A percentile compares a stretch with the other conserved stretches of the same genome.
Conservation (phyloP, 2,329 filamentous ascomycete species). For the Mollisiaceae sp. region DNA sequence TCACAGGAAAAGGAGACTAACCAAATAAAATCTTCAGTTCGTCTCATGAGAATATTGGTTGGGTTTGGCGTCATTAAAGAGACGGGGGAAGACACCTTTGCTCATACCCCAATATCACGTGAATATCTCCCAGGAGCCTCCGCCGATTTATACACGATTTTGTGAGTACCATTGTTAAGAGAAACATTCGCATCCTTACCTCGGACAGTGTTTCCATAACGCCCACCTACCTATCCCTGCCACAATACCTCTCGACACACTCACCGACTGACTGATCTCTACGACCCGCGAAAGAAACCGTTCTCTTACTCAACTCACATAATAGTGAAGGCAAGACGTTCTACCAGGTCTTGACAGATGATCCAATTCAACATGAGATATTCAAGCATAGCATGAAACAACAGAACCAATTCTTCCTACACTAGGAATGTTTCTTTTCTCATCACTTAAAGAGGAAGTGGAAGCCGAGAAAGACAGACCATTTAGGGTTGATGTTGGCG, state of each 20-base stretch:
- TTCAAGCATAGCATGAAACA: slow-evolving; percentile 31
- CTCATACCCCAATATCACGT: slow-evolving; percentile 32
- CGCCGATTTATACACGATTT: slow-evolving; percentile 33
- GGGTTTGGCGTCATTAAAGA: slow-evolving; percentile 27
- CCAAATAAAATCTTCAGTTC: slow-evolving; percentile 16
- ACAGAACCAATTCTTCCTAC: slow-evolving; percentile 26
- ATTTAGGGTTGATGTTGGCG: slow-evolving; percentile 35
- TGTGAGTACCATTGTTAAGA: slow-evolving; percentile 22
- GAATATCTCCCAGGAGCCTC: slow-evolving; percentile 28
- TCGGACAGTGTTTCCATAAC: not conserved
- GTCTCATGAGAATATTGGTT: slow-evolving; percentile 31
- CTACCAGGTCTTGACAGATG: slow-evolving; percentile 30
- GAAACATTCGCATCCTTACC: not conserved
- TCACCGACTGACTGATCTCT: slow-evolving; percentile 24
- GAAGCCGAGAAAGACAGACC: slow-evolving; percentile 39
- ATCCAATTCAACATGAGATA: slow-evolving; percentile 23
- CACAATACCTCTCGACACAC: slow-evolving; percentile 30
- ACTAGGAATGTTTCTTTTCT: slow-evolving; percentile 34
- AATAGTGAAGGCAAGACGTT: slow-evolving; percentile 31
- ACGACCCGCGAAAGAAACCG: slow-evolving; percentile 31
- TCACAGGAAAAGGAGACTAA: too few species aligned
- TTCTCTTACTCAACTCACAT: slow-evolving; percentile 27
- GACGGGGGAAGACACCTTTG: slow-evolving; percentile 29
- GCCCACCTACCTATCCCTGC: slow-evolving; percentile 13
- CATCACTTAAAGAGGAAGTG: slow-evolving; percentile 25